phyloP scores from a whole-genome alignment of 306 rosid species.

The Begonia fuchsioides region DNA sequence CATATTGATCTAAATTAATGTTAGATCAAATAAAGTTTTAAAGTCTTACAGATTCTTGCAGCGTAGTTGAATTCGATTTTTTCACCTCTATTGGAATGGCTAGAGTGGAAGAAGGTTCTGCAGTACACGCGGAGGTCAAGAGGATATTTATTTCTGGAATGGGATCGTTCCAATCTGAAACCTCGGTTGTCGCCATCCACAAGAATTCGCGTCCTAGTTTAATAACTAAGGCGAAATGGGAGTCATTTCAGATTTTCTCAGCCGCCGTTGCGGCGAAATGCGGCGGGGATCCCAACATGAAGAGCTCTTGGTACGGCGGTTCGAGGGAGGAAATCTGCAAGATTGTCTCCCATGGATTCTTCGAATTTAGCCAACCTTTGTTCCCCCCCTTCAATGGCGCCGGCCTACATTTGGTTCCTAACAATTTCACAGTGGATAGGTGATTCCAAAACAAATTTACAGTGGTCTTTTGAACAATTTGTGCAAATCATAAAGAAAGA shows the following conservation, averaged over 20 bases:
- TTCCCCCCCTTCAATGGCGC: too few relatives aligned
- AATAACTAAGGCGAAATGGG: conserved; percentile 1
- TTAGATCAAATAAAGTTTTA: too few relatives aligned
- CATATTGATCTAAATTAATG: too few relatives aligned
- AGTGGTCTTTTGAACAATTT: too few relatives aligned
- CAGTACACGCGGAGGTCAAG: not conserved
- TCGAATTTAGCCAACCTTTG: too few relatives aligned
- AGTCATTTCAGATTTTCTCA: conserved; percentile 13
- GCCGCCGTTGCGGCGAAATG: conserved; percentile 27
- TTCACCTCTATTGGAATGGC: conserved; percentile 2
- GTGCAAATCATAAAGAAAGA: not conserved
- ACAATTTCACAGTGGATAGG: too few relatives aligned
- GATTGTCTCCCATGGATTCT: conserved; percentile 28
- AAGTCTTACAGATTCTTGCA: not conserved
- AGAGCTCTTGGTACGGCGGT: conserved; percentile 36
- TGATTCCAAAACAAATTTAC: too few relatives aligned
- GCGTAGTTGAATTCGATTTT: not conserved
- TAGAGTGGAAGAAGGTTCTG: not conserved
- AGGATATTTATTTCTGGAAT: conserved; percentile 7
- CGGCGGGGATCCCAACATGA: conserved; percentile 26
- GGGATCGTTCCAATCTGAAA: not conserved
- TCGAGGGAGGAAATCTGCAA: conserved; percentile 21
- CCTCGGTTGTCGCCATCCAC: conserved; percentile 17
- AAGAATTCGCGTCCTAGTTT: conserved; percentile 1
- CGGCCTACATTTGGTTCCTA: too few relatives aligned